phyloP scores from a whole-genome alignment of 495 filamentous ascomycete genomes.

The Darksidea phi region DNA sequence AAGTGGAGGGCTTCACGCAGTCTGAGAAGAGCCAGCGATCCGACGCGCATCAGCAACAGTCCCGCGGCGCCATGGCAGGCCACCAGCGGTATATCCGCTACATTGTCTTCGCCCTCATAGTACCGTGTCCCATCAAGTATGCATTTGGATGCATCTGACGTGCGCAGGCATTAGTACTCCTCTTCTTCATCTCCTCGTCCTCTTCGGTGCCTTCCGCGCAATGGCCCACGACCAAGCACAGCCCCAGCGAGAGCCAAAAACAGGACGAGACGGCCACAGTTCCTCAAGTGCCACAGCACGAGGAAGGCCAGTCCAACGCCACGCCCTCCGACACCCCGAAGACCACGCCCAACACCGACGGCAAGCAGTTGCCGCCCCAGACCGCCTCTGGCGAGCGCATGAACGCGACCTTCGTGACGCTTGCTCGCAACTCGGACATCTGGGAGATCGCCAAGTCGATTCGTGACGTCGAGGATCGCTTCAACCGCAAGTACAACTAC shows the following conservation, averaged over 20 bases:
- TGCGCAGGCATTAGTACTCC: conserved; percentile 63
- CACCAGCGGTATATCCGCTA: conserved; percentile 64
- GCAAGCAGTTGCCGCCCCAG: conserved; percentile 47
- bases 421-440: conserved; percentile 87
- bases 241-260: neutral
- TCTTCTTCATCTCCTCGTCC: conserved; percentile 80
- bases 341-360: conserved; percentile 31
- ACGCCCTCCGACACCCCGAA: neutral
- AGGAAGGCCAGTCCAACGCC: no score
- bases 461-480: conserved; percentile 91
- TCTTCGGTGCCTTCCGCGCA: conserved; percentile 39
- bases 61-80: conserved; percentile 38
- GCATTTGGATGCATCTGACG: conserved; percentile 14
- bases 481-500: conserved; percentile 94
- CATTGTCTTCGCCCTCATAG: conserved; percentile 81
- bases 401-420: conserved; percentile 95
- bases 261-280: no score
- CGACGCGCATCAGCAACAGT: conserved; percentile 25
- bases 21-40: conserved; percentile 33
- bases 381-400: conserved; percentile 64
- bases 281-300: no score
- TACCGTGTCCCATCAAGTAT: no score
- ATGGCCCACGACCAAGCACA: conserved; percentile 19
- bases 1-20: conserved; percentile 30
- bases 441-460: conserved; percentile 97